A percentile compares a stretch with the other conserved stretches of the same genome.
phyloP scores from a whole-genome alignment of 352 stramenopile species.

The Pythium monospermum region DNA sequence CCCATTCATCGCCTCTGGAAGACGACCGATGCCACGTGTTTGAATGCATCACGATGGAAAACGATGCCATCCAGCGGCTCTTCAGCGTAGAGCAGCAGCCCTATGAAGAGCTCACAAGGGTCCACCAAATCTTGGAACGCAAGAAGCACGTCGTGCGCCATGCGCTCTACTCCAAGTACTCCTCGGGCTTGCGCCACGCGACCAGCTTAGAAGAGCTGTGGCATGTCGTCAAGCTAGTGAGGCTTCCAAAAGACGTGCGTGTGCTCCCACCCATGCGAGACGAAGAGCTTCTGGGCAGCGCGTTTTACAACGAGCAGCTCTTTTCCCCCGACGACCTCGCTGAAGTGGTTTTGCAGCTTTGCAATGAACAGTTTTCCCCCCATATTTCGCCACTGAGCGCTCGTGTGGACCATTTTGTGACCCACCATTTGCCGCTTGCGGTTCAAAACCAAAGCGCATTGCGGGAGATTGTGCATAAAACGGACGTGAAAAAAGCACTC shows the following conservation, averaged over 20 bases:
- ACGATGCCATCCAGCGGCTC: slow-evolving; percentile 44
- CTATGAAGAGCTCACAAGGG: slow-evolving; percentile 34
- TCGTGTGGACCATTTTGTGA: slow-evolving; percentile 56
- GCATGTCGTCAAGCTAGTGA: slow-evolving; percentile 62
- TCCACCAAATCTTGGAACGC: slow-evolving; percentile 41
- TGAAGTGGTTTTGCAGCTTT: slow-evolving; percentile 62
- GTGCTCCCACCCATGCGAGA: slow-evolving; percentile 51
- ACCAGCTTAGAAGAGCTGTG: slow-evolving; percentile 64
- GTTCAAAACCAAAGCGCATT: slow-evolving; percentile 51
- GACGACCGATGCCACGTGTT: slow-evolving; percentile 49
- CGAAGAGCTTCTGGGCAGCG: slow-evolving; percentile 37
- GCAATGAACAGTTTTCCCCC: slow-evolving; percentile 73
- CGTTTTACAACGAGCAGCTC: slow-evolving; percentile 38
- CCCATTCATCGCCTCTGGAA: background rate
- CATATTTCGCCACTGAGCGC: slow-evolving; percentile 44
- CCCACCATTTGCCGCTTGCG: slow-evolving; percentile 43
- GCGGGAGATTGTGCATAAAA: slow-evolving; percentile 44
- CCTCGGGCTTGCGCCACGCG: slow-evolving; percentile 32
- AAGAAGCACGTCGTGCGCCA: slow-evolving; percentile 49
- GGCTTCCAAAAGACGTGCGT: slow-evolving; percentile 47
- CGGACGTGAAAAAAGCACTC: slow-evolving; percentile 53
- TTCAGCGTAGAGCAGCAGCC: slow-evolving; percentile 58
- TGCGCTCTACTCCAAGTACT: slow-evolving; percentile 45
- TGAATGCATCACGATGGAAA: slow-evolving; percentile 55
- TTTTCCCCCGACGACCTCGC: slow-evolving; percentile 59